A percentile compares a stretch with the other conserved stretches of the same genome.
Conservation (phyloP, 1,284 basidiomycete genomes). For the Tilletia walkeri region DNA sequence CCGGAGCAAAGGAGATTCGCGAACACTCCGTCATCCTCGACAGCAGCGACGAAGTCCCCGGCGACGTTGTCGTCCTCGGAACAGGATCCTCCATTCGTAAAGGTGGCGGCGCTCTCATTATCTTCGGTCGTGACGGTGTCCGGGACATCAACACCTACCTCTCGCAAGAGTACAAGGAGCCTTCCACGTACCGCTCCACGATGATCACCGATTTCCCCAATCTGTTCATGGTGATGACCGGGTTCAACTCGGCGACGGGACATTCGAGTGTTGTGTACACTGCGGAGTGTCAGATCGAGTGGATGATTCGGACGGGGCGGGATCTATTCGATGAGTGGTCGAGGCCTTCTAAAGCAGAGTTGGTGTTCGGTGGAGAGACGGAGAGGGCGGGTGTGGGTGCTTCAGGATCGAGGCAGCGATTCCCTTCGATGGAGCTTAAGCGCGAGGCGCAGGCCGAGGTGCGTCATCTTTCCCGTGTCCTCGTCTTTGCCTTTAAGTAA, state of each 20-base stretch:
- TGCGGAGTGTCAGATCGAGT: constrained; percentile 27
- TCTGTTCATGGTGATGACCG: constrained; percentile 40
- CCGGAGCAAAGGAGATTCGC: constrained; percentile 26
- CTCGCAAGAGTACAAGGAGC: constrained; percentile 29
- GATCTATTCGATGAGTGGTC: constrained; percentile 26
- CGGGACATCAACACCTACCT: constrained; percentile 22
- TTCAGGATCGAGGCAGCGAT: constrained; percentile 11
- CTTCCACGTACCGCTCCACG: constrained; percentile 34
- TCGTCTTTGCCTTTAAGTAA: not conserved
- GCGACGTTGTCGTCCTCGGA: constrained; percentile 33
- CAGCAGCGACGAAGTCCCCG: constrained; percentile 27
- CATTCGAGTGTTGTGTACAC: constrained; percentile 27
- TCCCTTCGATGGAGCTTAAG: constrained; percentile 25
- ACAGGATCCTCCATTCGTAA: constrained; percentile 33
- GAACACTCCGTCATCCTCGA: constrained; percentile 27
- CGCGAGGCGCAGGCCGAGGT: constrained; percentile 27
- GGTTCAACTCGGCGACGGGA: constrained; percentile 49
- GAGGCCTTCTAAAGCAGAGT: not conserved
- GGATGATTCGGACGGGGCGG: constrained; percentile 23
- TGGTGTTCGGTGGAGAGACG: not conserved
- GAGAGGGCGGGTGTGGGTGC: not conserved
- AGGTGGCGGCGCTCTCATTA: constrained; percentile 26
- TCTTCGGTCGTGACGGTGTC: constrained; percentile 28
- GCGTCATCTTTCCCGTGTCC: not conserved
- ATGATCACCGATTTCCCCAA: constrained; percentile 51